Base-by-base conservation (phyloP, 2,329 filamentous ascomycete species). In the Diaporthe citri region DNA sequence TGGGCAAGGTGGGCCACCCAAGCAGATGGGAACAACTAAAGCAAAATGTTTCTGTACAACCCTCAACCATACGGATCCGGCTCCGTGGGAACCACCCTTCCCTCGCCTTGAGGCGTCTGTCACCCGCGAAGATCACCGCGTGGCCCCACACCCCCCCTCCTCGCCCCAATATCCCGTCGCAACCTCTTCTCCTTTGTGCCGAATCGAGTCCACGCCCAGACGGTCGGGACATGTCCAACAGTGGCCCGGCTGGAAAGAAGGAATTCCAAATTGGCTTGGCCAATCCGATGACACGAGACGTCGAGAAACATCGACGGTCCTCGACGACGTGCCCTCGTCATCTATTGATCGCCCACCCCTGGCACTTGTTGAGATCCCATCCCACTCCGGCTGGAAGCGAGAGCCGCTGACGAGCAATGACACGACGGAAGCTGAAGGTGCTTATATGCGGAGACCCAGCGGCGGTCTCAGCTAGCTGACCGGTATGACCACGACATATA, bases 261-360 rank as follows among this genome's bases (percentile, higher is more conserved):
- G 34, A 72, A 76, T 76, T 76, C 75, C 75, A 76, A 76, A 76
- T 76, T 28, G 57, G 34, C 59, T 52, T 41, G 69, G 39, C 75
- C 75, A 76, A 76, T 76, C 41, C 41, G 69, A 60, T 43, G 34
- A 51, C 22, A 57, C 46, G 28, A 56, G 72, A 55, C 62, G 22
- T 57, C 60, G 55, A 51, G 46, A 62, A 75, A 41, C 66, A 70
- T 39, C 60, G 36, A 75, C 22, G 25, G 36, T 34, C 28, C 46
- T 71, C 57, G 62, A 55, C 36, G 69, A 43, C 66, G 64, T 51
- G 56, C 66, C 56, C 59, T 75, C 31, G 73, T 75, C 71, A 41
- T 64, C 46, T 48, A 66, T 52, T 41, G 67, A 74, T 25, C 57
- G 59, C n/a, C 51, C 41, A 41, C 67, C 67, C 52, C 28, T 62